Evolutionary conservation across 345 rosid genomes (phyloP).

Genomic region (Microthlaspi erraticum): DNA sequence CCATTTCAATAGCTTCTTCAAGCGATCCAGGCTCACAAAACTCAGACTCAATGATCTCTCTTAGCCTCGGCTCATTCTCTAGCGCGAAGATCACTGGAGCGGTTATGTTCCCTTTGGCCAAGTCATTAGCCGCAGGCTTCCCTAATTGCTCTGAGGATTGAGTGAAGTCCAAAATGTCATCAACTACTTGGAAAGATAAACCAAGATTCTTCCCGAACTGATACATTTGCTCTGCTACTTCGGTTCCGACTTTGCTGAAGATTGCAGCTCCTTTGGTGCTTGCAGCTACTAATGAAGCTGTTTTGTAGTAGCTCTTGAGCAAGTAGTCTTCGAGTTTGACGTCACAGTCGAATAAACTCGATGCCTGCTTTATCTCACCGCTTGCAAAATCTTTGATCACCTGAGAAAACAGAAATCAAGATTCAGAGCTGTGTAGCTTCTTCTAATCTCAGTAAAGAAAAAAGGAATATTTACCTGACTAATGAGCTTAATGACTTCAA

Average conservation of each 20-base stretch:
- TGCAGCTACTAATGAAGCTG: conserved; percentile 92
- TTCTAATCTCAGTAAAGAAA: conserved; percentile 5
- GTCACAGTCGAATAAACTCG: conserved; percentile 90
- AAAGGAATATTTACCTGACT: conserved; percentile 65
- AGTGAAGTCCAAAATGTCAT: conserved; percentile 93
- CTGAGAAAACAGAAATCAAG: conserved; percentile 48
- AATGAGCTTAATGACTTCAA: conserved; percentile 93
- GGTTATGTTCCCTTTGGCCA: conserved; percentile 86
- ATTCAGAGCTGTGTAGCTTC: conserved; percentile 15
- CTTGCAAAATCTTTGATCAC: conserved; percentile 98
- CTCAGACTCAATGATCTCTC: conserved; percentile 89
- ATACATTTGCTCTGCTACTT: conserved; percentile 63
- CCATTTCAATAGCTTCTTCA: conserved; percentile 69
- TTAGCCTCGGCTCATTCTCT: conserved; percentile 73
- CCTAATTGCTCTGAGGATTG: conserved; percentile 93
- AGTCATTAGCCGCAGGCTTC: conserved; percentile 87
- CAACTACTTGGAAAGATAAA: conserved; percentile 89
- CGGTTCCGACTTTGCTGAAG: conserved; percentile 71
- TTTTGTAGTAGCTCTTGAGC: conserved; percentile 90
- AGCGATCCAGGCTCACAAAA: conserved; percentile 86
- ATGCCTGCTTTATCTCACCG: conserved; percentile 98
- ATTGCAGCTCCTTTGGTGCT: conserved; percentile 95
- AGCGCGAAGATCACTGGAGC: conserved; percentile 90
- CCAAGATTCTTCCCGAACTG: conserved; percentile 91
- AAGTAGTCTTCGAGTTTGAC: conserved; percentile 77